Conservation (phyloP, 208 protist species). For the Leishmania turanica region DNA sequence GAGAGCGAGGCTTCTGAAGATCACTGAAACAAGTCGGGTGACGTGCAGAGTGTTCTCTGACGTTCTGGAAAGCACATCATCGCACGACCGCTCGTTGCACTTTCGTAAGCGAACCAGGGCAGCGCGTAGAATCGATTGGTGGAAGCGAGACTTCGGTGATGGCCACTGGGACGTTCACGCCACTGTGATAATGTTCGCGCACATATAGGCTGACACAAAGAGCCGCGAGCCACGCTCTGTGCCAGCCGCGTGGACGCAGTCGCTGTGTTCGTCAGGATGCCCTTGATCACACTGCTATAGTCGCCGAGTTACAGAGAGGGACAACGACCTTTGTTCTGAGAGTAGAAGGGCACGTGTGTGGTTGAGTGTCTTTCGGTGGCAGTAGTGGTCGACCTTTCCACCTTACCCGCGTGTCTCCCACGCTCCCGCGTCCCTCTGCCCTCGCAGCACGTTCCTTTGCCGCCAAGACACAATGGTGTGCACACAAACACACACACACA, state of each 20-base stretch:
- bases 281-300: background rate
- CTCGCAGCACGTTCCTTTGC: background rate
- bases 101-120: background rate
- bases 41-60: background rate
- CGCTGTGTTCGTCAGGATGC: background rate
- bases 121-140: background rate
- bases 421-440: background rate
- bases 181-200: background rate
- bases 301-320: background rate
- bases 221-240: background rate
- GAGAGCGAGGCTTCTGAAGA: background rate
- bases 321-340: background rate
- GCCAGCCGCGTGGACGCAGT: background rate
- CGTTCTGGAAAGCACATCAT: background rate
- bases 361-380: background rate
- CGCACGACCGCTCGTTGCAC: background rate
- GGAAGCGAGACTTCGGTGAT: background rate
- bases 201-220: background rate
- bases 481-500: background rate
- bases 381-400: background rate
- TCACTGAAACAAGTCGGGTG: background rate
- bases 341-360: background rate
- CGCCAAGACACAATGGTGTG: background rate
- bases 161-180: background rate
- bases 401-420: background rate